Conservation (phyloP, 169 alveolate genomes). For the Plasmodium gonderi region DNA sequence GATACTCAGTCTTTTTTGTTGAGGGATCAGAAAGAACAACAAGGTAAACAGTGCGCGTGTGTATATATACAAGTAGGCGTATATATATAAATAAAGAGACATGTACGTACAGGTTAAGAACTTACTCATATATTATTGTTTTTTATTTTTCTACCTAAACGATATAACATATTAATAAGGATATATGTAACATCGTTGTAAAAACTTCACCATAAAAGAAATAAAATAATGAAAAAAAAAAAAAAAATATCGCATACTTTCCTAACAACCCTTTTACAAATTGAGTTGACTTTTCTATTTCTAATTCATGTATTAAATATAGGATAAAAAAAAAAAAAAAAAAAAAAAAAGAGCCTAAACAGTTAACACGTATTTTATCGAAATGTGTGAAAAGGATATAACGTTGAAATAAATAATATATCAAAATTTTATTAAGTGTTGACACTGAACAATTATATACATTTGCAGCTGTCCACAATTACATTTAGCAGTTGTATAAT, state of each 20-base stretch:
- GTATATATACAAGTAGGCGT: not conserved
- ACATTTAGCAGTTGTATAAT: not conserved
- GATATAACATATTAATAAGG: not conserved
- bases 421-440: not conserved
- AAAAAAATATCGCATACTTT: not conserved
- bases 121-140: not conserved
- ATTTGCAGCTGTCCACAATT: not conserved
- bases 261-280: not conserved
- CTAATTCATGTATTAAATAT: not conserved
- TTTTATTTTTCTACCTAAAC: not conserved
- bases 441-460: not conserved
- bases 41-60: not conserved
- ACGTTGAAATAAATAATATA: not conserved
- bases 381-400: not conserved
- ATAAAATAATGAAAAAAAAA: not conserved
- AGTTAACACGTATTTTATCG: not conserved
- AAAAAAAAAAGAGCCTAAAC: not conserved
- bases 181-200: not conserved
- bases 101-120: not conserved
- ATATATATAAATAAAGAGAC: not conserved
- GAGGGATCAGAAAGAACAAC: constrained; percentile 9
- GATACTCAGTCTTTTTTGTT: constrained; percentile 2
- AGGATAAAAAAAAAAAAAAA: not conserved
- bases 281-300: not conserved
- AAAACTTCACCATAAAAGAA: not conserved